Evolutionary conservation across 2,329 filamentous ascomycete species (phyloP), one percentile per base, ranked within the genome.

Genomic region (Fusarium tuaranense): DNA sequence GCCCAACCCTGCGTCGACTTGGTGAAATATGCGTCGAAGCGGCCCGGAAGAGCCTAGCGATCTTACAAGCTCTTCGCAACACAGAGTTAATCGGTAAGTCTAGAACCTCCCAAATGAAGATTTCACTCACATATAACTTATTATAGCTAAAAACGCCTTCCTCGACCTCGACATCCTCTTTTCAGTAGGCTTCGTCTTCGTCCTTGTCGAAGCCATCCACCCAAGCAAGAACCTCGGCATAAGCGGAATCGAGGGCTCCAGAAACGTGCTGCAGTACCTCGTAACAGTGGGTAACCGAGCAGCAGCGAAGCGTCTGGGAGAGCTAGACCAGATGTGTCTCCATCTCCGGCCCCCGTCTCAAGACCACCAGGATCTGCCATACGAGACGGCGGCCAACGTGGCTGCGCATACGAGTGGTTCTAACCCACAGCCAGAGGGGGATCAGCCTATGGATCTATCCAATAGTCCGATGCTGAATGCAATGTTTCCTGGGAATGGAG

Each of bases 321-420:
- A 73, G 36, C 67, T 73, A n/a, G 71, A 73, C 38, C 69, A 73
- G 41, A 73, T 73, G 71, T 73, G 71, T 46, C 27, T 65, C 53
- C 61, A 68, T 34, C 68, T 68, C 59, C 41, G 68, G 10, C 38
- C 65, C 25, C 53, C 51, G 10, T 53, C 65, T 6, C 68, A 70
- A 18, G 65, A 64, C n/a, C 65, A 64, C 14, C 68, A 70, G 41
- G 64, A 70, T 46, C 41, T 59, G 5, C 53, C 64, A 8, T 63
- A 67, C 34, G 53, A 72, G 34, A 41, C 58, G 12, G 44, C 48
- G 12, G 44, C 48, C 4, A 67, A 60, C 48, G 22, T 18, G 22
- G 22, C 22, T 7, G 6, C 57, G 10, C 20, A 38, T 30, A 27
- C 22, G 22, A 59, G 34, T 7, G 34, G 32, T 25, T 6, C 16